phyloP scores from a whole-genome alignment of 805 yeast species.

The Myxozyma nipponensis region DNA sequence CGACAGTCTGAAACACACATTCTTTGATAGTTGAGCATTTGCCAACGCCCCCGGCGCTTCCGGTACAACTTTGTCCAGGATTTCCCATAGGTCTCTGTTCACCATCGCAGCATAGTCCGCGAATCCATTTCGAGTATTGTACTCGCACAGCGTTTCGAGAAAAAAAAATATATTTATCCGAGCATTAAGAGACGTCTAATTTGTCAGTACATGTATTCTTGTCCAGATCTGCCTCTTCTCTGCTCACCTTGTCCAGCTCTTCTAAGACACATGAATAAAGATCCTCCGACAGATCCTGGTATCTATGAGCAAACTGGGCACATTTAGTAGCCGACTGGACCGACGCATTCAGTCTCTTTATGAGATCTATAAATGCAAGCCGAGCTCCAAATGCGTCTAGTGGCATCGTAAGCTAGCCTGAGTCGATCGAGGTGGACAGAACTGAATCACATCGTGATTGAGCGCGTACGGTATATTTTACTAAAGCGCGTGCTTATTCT shows the following conservation, averaged over 20 bases:
- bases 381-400: slow-evolving; percentile 90
- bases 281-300: slow-evolving; percentile 58
- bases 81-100: slow-evolving; percentile 31
- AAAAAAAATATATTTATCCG: slow-evolving; percentile 67
- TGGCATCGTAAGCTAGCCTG: no score
- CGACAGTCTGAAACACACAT: slow-evolving; percentile 6
- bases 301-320: slow-evolving; percentile 53
- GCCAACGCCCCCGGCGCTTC: slow-evolving; percentile 30
- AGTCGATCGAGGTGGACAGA: no score
- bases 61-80: slow-evolving; percentile 36
- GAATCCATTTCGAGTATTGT: slow-evolving; percentile 33
- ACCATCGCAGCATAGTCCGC: slow-evolving; percentile 34
- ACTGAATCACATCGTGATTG: no score
- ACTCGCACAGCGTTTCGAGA: slow-evolving; percentile 53
- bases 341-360: slow-evolving; percentile 64
- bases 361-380: slow-evolving; percentile 63
- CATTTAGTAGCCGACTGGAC: slow-evolving; percentile 43
- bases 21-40: slow-evolving; percentile 19
- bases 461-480: no score
- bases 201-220: not conserved
- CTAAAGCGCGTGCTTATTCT: no score
- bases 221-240: not conserved
- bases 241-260: slow-evolving; percentile 42
- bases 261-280: slow-evolving; percentile 64
- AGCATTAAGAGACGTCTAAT: slow-evolving; percentile 50